These are phyloP conservation scores for Kluyveromyces nonfermentans DNA, from an alignment of 805 yeast species.

Conservation along the genomic window DNA sequence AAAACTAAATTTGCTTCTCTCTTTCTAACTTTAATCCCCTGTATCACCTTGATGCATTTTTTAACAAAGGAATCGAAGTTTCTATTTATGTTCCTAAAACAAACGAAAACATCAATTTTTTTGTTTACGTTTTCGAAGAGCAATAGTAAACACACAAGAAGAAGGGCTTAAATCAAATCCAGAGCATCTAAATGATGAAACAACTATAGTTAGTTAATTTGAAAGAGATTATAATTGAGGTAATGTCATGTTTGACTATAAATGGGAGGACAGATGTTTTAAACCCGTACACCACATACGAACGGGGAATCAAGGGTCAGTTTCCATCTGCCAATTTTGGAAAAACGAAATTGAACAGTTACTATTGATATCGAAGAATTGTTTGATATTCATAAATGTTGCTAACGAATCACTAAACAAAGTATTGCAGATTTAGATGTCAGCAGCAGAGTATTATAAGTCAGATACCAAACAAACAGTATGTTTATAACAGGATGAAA, in stretches of 20 bases:
- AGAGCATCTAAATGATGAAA: no score
- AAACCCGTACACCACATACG: background rate
- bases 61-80: background rate
- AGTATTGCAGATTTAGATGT: constrained; percentile 1
- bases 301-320: background rate
- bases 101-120: background rate
- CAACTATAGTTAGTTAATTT: no score
- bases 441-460: constrained; percentile 10
- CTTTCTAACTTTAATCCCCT: background rate
- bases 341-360: no score
- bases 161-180: no score
- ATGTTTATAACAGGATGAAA: constrained; percentile 1
- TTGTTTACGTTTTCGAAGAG: background rate
- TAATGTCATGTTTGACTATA: no score
- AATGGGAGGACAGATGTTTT: background rate
- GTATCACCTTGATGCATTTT: background rate
- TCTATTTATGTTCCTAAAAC: background rate
- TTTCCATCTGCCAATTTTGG: background rate
- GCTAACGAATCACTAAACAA: no score
- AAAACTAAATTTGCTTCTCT: background rate
- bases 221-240: no score
- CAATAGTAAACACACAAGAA: background rate
- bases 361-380: no score
- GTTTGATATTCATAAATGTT: no score
- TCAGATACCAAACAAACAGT: constrained; percentile 7